These are phyloP conservation scores for Stemphylium lycopersici DNA, from an alignment of 2,329 filamentous ascomycete species.

Conservation along the genomic window DNA sequence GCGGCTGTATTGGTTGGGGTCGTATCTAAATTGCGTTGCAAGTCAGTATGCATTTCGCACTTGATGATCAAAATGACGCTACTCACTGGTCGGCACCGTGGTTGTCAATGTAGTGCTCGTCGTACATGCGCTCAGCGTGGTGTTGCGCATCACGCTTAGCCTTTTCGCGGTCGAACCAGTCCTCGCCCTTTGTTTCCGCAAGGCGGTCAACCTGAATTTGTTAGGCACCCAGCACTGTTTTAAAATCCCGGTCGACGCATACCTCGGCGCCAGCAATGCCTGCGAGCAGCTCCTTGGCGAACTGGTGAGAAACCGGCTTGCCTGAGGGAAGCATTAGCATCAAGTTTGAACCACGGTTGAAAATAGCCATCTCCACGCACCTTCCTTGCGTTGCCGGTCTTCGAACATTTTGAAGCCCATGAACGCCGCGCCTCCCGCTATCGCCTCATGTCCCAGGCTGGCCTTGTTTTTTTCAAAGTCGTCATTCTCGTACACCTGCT, in stretches of 20 bases:
- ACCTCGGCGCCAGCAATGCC: constrained; percentile 76
- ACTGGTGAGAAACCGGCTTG: constrained; percentile 72
- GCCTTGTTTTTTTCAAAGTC: constrained; percentile 61
- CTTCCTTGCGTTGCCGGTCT: constrained; percentile 73
- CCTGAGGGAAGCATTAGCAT: constrained; percentile 51
- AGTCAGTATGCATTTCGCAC: no score
- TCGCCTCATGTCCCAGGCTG: constrained; percentile 72
- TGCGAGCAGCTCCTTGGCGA: constrained; percentile 78
- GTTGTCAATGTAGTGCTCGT: constrained; percentile 54
- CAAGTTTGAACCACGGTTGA: neutral
- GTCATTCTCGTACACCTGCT: constrained; percentile 60
- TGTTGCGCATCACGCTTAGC: constrained; percentile 54
- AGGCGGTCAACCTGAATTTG: constrained; percentile 64
- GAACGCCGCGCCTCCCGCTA: constrained; percentile 78
- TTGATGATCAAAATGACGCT: no score
- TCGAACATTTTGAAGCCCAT: constrained; percentile 81
- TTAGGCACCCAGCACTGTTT: neutral
- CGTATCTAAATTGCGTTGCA: constrained; percentile 23
- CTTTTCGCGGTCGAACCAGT: constrained; percentile 56
- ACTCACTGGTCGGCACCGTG: constrained; percentile 50
- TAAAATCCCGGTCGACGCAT: neutral
- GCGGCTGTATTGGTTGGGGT: constrained; percentile 52
- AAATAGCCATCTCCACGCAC: constrained; percentile 48
- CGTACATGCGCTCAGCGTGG: constrained; percentile 55
- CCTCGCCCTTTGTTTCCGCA: constrained; percentile 62